Conservation (phyloP, 1,284 basidiomycete genomes). For the Austroboletus rostrupii region DNA sequence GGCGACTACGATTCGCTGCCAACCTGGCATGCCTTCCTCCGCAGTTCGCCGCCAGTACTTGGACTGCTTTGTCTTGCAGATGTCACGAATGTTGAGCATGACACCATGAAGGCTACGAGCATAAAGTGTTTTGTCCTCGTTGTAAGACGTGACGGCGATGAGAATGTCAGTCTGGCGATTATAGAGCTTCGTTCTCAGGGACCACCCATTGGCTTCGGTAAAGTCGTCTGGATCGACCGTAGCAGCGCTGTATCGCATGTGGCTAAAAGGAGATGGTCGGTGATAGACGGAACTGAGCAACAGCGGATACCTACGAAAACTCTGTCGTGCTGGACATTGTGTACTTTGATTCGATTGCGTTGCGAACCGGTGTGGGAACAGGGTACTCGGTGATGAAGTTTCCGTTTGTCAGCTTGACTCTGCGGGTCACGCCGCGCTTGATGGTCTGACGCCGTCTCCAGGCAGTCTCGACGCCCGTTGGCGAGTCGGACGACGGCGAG, state of each 20-base stretch:
- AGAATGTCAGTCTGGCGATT: constrained; percentile 89
- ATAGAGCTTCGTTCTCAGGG: constrained; percentile 81
- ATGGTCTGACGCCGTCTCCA: constrained; percentile 89
- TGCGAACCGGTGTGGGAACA: constrained; percentile 85
- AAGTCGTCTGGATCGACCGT: constrained; percentile 97
- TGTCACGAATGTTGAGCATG: constrained; percentile 98
- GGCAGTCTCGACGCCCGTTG: constrained; percentile 64
- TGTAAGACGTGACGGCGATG: constrained; percentile 88
- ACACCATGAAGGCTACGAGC: constrained; percentile 91
- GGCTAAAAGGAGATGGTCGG: constrained; percentile 39
- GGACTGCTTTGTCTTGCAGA: constrained; percentile 93
- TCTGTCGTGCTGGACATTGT: constrained; percentile 69
- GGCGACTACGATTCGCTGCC: constrained; percentile 93
- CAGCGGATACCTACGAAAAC: constrained; percentile 63
- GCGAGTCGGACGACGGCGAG: constrained; percentile 61
- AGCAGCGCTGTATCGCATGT: constrained; percentile 91
- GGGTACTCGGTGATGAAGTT: constrained; percentile 89
- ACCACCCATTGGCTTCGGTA: constrained; percentile 74
- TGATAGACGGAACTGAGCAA: constrained; percentile 1
- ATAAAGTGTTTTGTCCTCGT: constrained; percentile 92
- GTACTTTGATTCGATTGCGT: constrained; percentile 83
- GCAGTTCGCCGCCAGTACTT: constrained; percentile 87
- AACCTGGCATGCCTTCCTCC: constrained; percentile 87
- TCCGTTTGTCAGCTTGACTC: constrained; percentile 88
- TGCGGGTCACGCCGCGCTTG: constrained; percentile 85